phyloP scores from a whole-genome alignment of 2,329 filamentous ascomycete genomes.

The Paecilomyces niveus region DNA sequence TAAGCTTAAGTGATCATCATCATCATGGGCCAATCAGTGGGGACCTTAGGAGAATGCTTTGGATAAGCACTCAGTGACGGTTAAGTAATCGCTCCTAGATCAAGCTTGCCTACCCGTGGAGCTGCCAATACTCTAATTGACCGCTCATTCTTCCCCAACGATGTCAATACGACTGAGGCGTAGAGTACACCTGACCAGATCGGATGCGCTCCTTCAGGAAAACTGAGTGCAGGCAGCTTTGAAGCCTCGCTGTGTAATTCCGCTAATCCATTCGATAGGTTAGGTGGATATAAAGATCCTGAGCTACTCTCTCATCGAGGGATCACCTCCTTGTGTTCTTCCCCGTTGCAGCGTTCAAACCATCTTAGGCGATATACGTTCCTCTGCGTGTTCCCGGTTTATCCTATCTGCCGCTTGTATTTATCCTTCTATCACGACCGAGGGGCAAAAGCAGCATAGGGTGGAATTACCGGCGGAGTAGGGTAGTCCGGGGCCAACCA shows the following conservation, averaged over 20 bases:
- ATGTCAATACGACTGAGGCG: not conserved
- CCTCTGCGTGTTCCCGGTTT: not conserved
- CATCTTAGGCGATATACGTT: no score
- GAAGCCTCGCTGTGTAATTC: not conserved
- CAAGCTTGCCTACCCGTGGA: no score
- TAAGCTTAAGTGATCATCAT: no score
- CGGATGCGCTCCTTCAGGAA: not conserved
- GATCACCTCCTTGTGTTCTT: not conserved
- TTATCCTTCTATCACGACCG: not conserved
- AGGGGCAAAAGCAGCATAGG: not conserved
- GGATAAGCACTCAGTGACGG: no score
- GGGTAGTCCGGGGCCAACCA: not conserved
- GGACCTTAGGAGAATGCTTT: no score
- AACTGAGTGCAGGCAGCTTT: not conserved
- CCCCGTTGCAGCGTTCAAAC: no score
- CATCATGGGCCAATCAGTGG: no score
- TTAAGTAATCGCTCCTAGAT: no score
- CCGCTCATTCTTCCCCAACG: no score
- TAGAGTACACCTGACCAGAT: not conserved
- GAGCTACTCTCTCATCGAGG: not conserved
- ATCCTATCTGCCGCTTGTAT: not conserved
- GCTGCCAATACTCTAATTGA: no score
- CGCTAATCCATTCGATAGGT: no score
- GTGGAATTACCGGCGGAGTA: not conserved
- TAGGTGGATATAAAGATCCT: not conserved